Conservation (phyloP, 176 grass and related monocot genomes). For the Olyra latifolia region DNA sequence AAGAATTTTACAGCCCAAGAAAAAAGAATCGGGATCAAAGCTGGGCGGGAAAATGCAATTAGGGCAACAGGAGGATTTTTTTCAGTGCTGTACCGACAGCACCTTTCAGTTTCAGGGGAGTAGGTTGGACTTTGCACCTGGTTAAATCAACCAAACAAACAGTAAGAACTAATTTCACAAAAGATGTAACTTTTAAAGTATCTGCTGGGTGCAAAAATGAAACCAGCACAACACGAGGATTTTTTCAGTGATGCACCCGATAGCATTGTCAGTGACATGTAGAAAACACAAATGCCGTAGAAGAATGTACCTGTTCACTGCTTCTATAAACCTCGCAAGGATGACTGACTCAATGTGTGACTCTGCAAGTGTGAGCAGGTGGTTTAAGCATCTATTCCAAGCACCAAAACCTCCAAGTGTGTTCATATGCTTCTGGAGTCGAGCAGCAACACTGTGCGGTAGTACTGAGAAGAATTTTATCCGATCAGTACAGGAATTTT, state of each 20-base stretch:
- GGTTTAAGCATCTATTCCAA: slow-evolving; percentile 99
- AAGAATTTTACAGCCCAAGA: not conserved
- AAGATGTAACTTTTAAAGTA: not conserved
- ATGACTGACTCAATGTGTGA: slow-evolving; percentile 93
- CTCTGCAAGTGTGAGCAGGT: slow-evolving; percentile 86
- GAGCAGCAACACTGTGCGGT: slow-evolving; percentile 82
- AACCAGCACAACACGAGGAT: no score
- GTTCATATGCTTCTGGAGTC: slow-evolving; percentile 86
- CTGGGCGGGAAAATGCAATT: not conserved
- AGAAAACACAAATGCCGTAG: not conserved
- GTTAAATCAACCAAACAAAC: no score
- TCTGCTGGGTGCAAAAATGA: no score
- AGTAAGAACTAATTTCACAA: not conserved
- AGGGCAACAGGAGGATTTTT: not conserved
- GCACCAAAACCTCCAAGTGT: slow-evolving; percentile 92
- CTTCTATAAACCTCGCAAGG: slow-evolving; percentile 90
- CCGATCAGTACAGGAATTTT: slow-evolving; percentile 4
- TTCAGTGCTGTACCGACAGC: not conserved
- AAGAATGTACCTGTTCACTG: slow-evolving; percentile 66
- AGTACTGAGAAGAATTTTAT: slow-evolving; percentile 59
- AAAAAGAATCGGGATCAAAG: slow-evolving; percentile 1
- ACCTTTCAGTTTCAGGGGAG: no score
- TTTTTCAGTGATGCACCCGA: no score
- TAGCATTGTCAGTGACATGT: no score
- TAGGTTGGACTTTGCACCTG: no score